Conservation (phyloP, 2,329 filamentous ascomycete species). For the Aspergillus unguis region DNA sequence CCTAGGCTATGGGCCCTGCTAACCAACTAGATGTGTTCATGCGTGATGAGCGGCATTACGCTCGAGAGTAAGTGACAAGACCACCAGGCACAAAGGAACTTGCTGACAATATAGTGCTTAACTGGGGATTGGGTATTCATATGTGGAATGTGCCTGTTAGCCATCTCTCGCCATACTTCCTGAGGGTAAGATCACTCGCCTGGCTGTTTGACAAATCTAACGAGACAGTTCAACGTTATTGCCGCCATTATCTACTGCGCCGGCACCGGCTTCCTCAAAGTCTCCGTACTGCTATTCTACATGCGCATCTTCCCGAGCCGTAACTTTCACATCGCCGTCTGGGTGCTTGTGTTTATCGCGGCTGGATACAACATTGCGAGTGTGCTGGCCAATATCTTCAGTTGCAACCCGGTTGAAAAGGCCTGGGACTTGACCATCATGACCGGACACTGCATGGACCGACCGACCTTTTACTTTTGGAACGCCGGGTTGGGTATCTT, state of each 20-base stretch:
- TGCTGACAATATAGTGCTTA: slow-evolving; percentile 20
- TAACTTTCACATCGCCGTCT: slow-evolving; percentile 24
- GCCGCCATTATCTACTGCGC: slow-evolving; percentile 30
- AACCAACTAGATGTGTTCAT: slow-evolving; percentile 20
- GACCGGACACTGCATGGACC: slow-evolving; percentile 24
- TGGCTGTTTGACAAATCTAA: neutral
- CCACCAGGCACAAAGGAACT: neutral
- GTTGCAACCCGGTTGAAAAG: slow-evolving; percentile 25
- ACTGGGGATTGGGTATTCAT: slow-evolving; percentile 27
- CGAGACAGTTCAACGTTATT: slow-evolving; percentile 24
- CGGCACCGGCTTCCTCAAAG: slow-evolving; percentile 29
- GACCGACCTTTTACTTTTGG: slow-evolving; percentile 29
- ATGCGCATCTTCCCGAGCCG: slow-evolving; percentile 29
- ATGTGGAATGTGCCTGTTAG: slow-evolving; percentile 27
- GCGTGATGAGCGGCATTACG: slow-evolving; percentile 21
- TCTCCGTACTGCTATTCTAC: slow-evolving; percentile 31
- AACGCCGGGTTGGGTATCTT: slow-evolving; percentile 28
- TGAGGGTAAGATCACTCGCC: slow-evolving; percentile 16
- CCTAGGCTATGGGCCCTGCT: neutral
- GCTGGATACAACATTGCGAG: slow-evolving; percentile 27
- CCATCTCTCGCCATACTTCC: slow-evolving; percentile 21
- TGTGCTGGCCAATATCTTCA: slow-evolving; percentile 27
- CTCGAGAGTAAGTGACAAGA: slow-evolving; percentile 21
- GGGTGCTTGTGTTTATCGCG: slow-evolving; percentile 24
- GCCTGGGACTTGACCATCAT: slow-evolving; percentile 25